Conservation (phyloP, 208 protist species). For the Angomonas deanei region DNA sequence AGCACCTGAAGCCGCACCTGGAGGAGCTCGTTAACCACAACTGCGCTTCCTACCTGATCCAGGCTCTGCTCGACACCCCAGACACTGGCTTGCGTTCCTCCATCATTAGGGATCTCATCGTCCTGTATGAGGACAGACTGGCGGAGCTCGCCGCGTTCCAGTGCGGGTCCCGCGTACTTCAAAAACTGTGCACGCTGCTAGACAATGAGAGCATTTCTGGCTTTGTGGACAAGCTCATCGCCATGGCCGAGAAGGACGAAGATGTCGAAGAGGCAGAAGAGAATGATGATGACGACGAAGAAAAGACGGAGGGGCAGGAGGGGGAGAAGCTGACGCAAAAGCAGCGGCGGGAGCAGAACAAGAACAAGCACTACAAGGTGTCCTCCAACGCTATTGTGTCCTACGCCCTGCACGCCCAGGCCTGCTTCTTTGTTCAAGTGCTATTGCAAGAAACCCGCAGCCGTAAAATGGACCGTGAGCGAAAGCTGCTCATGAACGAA, state of each 20-base stretch:
- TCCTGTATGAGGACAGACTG: conserved; percentile 20
- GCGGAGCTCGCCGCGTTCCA: conserved; percentile 46
- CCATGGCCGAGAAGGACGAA: conserved; percentile 17
- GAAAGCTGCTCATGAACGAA: conserved; percentile 70
- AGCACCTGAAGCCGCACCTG: conserved; percentile 24
- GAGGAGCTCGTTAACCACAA: conserved; percentile 48
- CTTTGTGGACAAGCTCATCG: conserved; percentile 44
- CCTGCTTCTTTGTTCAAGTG: conserved; percentile 78
- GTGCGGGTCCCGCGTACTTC: conserved; percentile 80
- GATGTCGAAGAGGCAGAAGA: conserved; percentile 37
- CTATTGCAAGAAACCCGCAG: conserved; percentile 63
- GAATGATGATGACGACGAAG: conserved; percentile 14
- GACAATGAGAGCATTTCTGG: conserved; percentile 44
- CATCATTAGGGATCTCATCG: conserved; percentile 22
- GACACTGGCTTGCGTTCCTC: conserved; percentile 31
- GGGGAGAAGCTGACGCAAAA: conserved; percentile 31
- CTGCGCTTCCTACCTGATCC: conserved; percentile 62
- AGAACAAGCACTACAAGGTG: conserved; percentile 55
- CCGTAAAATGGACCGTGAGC: conserved; percentile 52
- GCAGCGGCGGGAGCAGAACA: conserved; percentile 61
- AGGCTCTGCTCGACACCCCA: conserved; percentile 56
- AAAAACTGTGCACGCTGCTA: conserved; percentile 77
- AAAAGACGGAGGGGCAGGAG: conserved; percentile 14
- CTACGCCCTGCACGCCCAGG: conserved; percentile 73
- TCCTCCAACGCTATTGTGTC: conserved; percentile 54